Percentiles rank a stretch among this genome's conserved stretches.
Conservation (phyloP, 2,329 filamentous ascomycete genomes). For the Diaporthe sp. region DNA sequence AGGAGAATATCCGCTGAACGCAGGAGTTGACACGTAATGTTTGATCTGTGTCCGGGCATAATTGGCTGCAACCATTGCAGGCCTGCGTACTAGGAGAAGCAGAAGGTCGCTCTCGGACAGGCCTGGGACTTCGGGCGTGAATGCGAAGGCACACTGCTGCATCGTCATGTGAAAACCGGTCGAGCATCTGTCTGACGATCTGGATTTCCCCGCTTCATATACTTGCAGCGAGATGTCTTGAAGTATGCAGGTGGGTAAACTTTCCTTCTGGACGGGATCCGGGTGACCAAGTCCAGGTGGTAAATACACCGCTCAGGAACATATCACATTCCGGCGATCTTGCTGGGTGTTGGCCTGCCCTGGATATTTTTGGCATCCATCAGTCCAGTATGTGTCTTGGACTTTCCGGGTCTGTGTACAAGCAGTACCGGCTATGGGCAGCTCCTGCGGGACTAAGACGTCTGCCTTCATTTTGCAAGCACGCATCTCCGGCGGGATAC, state of each 20-base stretch:
- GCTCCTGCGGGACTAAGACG: not conserved
- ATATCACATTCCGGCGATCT: not conserved
- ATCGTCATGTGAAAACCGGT: not conserved
- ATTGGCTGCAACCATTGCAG: not conserved
- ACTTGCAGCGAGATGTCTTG: slow-evolving; percentile 14
- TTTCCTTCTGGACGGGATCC: slow-evolving; percentile 3
- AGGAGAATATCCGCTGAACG: not conserved
- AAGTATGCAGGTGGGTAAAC: slow-evolving; percentile 7
- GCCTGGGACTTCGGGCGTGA: not conserved
- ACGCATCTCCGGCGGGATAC: not conserved
- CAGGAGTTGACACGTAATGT: slow-evolving; percentile 2
- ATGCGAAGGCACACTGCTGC: not conserved
- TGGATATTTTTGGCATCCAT: not conserved
- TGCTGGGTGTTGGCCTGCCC: no score
- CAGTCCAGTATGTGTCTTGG: not conserved
- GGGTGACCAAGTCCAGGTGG: no score
- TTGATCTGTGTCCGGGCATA: slow-evolving; percentile 7
- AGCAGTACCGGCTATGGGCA: not conserved
- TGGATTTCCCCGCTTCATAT: slow-evolving; percentile 1
- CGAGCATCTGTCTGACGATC: not conserved
- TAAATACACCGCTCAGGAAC: not conserved
- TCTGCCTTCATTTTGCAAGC: not conserved
- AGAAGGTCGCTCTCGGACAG: not conserved
- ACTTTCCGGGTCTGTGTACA: not conserved
- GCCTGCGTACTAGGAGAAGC: not conserved